Conservation (phyloP, 352 stramenopile species). For the Hyaloperonospora brassicae region DNA sequence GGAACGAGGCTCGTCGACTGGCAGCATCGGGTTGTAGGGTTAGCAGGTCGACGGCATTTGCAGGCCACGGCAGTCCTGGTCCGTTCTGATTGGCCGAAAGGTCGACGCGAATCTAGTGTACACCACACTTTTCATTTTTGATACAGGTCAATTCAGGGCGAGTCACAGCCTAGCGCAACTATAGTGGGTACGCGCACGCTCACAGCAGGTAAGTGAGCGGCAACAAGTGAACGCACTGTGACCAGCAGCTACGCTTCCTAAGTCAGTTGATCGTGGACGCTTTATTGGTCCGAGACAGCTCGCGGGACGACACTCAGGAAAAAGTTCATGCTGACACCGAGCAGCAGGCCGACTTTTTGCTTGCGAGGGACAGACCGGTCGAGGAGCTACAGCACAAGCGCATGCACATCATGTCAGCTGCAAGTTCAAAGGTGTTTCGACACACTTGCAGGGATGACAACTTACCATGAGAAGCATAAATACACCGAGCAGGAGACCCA, state of each 20-base stretch:
- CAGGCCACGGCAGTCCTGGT: no score
- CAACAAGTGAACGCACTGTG: no score
- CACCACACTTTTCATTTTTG: constrained; percentile 1
- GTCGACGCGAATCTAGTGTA: background rate
- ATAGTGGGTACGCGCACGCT: no score
- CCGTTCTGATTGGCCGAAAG: constrained; percentile 22
- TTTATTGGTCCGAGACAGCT: constrained; percentile 59
- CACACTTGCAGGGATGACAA: background rate
- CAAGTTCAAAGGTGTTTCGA: background rate
- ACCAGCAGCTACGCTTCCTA: constrained; percentile 1
- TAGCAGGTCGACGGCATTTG: no score
- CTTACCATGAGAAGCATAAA: constrained; percentile 87
- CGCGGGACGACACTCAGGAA: constrained; percentile 83
- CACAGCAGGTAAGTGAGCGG: no score
- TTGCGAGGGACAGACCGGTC: constrained; percentile 80
- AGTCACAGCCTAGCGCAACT: no score
- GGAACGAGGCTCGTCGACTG: constrained; percentile 25
- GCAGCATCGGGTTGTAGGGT: constrained; percentile 26
- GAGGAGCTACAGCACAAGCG: constrained; percentile 43
- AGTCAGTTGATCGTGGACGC: background rate
- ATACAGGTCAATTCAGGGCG: no score
- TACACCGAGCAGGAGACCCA: constrained; percentile 79
- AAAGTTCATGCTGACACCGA: constrained; percentile 86
- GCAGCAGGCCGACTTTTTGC: constrained; percentile 77
- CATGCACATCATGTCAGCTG: constrained; percentile 3